Percentiles rank a stretch among this genome's conserved stretches.
Evolutionary conservation across 331 rosid genomes (phyloP).

Genomic region (Arachis monticola): DNA sequence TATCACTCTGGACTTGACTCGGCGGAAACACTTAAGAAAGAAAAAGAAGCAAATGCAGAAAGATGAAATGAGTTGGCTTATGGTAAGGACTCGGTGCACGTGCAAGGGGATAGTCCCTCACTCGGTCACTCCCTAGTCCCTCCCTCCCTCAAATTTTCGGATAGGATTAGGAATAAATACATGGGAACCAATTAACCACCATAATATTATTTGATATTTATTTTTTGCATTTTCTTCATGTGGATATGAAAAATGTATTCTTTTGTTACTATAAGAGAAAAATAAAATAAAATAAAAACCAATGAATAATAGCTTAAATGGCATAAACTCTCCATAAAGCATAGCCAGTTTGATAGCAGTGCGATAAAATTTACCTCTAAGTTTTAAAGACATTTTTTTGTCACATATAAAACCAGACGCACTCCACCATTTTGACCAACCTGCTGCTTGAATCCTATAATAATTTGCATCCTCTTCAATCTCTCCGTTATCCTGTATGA

Average conservation of each 20-base stretch:
- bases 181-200: constrained; percentile 10
- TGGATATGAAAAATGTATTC: neutral
- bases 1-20: no score
- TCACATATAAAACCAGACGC: no score
- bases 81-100: neutral
- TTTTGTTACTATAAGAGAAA: neutral
- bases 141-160: neutral
- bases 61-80: neutral
- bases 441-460: no score
- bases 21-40: neutral
- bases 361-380: no score
- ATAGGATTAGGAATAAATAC: neutral
- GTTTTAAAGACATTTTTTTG: no score
- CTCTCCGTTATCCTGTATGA: no score
- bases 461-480: no score
- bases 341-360: no score
- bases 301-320: no score
- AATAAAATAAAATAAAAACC: neutral
- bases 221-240: constrained; percentile 3
- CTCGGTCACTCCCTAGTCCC: no score
- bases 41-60: neutral
- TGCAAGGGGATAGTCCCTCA: constrained; percentile 17
- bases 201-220: neutral
- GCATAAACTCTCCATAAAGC: no score
- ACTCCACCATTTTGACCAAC: no score